Evolutionary conservation across 148 eudicot genomes (phyloP), one percentile per base, ranked within the genome.

Genomic region (Diospyros lotus): DNA sequence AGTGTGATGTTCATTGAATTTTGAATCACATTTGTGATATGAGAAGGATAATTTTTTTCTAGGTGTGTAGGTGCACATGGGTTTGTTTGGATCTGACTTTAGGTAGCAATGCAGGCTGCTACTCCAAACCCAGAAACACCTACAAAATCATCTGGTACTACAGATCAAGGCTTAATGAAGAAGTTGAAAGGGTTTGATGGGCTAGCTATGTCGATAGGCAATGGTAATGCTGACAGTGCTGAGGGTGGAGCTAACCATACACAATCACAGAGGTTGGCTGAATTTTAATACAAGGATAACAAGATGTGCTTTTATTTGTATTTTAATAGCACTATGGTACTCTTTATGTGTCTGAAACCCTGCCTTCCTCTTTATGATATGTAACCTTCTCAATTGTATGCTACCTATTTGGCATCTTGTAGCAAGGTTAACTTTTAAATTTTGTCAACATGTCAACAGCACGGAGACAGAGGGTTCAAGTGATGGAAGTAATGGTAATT

Each of bases 201-300:
- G 75, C 92, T 92, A 65, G 94, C 94, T 50, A 95, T 92, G 91
- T 90, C 97, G 56, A 84, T 92, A 68, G 97, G 97, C 74, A 88
- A 87, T 85, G 87, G 78, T 72, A 84, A 78, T 76, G 80, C 75
- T 59, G 88, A 85, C 64, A 87, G 88, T 80, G 84, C 78, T 60
- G 97, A 84, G 63, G 87, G 70, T 74, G 90, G 82, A 73, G 78
- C 28, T 28, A 28, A 28, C 28, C 28, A 28, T 28, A 28, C 28
- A 28, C 28, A 28, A 28, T 28, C 28, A 28, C 28, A 28, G 28
- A 28, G 28, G 28, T 28, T 28, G 28, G 28, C 28, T 28, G 28
- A 28, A 28, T 28, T 28, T 28, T 28, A 28, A 28, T 28, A 28
- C 67, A 18, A n/a, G 13, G 14, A 58, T 13, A 42, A 3, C 14